A percentile compares a stretch with the other conserved stretches of the same genome.
Evolutionary conservation across 495 filamentous ascomycete species (phyloP).

Genomic region (Letharia lupina): DNA sequence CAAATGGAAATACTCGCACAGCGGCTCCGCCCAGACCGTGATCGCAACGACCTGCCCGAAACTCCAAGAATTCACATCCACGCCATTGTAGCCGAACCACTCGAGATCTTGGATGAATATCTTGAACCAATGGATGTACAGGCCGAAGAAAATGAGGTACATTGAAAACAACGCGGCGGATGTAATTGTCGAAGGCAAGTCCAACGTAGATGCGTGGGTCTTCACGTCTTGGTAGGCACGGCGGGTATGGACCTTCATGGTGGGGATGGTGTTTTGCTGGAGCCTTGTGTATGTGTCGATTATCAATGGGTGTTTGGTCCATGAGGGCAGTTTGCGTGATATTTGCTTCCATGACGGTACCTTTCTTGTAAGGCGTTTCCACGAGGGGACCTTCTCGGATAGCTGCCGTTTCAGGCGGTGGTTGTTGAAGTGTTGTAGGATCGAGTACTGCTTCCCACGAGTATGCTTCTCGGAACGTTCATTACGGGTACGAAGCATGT

Average conservation of each 20-base stretch:
- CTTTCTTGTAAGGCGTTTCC: not conserved
- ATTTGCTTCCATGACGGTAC: not conserved
- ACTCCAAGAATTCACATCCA: conserved; percentile 17
- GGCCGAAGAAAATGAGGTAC: conserved; percentile 3
- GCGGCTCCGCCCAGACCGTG: conserved; percentile 20
- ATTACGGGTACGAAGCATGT: not conserved
- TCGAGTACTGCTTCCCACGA: not conserved
- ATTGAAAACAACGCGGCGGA: not conserved
- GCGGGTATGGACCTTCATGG: not conserved
- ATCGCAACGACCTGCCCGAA: conserved; percentile 25
- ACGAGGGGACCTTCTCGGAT: not conserved
- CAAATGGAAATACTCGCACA: conserved; percentile 23
- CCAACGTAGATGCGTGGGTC: not conserved
- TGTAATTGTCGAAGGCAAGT: not conserved
- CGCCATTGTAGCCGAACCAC: conserved; percentile 13
- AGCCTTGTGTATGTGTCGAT: not conserved
- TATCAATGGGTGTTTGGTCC: not conserved
- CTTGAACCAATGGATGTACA: conserved; percentile 15
- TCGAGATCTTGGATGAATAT: conserved; percentile 15
- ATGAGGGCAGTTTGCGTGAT: not conserved
- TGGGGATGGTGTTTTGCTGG: not conserved
- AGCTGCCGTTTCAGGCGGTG: not conserved
- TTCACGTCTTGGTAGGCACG: conserved; percentile 3
- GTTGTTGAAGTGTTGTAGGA: not conserved
- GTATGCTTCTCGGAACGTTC: not conserved